These are phyloP conservation scores for Ajuga chamaepitys DNA, from an alignment of 257 asterid genomes.

Conservation along the genomic window DNA sequence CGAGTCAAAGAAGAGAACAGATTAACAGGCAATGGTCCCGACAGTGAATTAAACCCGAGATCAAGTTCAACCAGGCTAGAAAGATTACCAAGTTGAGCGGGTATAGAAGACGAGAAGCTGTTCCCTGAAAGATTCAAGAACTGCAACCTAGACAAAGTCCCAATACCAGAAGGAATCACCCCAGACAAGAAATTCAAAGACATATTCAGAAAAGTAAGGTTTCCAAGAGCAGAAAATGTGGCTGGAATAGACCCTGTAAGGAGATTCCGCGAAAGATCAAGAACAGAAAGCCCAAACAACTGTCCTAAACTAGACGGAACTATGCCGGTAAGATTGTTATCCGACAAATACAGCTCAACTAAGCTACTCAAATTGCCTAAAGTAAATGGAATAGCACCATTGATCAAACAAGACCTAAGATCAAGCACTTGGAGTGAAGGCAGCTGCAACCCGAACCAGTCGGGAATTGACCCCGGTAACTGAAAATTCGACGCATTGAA, in stretches of 20 bases:
- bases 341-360: slow-evolving; percentile 50
- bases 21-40: slow-evolving; percentile 46
- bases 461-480: slow-evolving; percentile 70
- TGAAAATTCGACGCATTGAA: slow-evolving; percentile 75
- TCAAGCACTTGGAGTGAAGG: slow-evolving; percentile 69
- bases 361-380: slow-evolving; percentile 69
- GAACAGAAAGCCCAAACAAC: slow-evolving; percentile 39
- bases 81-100: slow-evolving; percentile 64
- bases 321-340: slow-evolving; percentile 50
- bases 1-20: slow-evolving; percentile 40
- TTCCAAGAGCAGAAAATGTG: slow-evolving; percentile 33
- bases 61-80: slow-evolving; percentile 69
- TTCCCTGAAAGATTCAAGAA: slow-evolving; percentile 72
- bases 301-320: slow-evolving; percentile 62
- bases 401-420: slow-evolving; percentile 62
- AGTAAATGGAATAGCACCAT: slow-evolving; percentile 50
- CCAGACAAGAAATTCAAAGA: slow-evolving; percentile 69
- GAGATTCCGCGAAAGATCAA: slow-evolving; percentile 65
- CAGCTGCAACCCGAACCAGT: slow-evolving; percentile 68
- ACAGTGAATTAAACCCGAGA: slow-evolving; percentile 60
- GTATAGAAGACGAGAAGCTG: slow-evolving; percentile 67
- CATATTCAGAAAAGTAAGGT: slow-evolving; percentile 60
- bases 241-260: slow-evolving; percentile 52
- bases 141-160: slow-evolving; percentile 44
- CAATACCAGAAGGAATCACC: slow-evolving; percentile 46